Conservation (phyloP, 495 filamentous ascomycete genomes). For the Penicillium angulare region DNA sequence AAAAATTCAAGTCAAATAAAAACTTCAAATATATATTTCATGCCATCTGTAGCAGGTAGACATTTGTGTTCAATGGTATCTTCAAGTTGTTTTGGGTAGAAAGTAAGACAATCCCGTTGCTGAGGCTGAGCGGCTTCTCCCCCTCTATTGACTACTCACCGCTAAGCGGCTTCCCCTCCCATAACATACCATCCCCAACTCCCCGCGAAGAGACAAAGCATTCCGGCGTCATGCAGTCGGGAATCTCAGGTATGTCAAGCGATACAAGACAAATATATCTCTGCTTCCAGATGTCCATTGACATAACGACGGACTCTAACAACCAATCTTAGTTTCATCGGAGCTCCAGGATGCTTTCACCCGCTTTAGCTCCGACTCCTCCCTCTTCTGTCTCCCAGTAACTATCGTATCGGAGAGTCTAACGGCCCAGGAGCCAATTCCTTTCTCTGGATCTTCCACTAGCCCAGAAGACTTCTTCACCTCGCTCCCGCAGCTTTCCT, state of each 20-base stretch:
- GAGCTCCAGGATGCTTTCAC: slow-evolving; percentile 85
- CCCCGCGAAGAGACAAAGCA: slow-evolving; percentile 4
- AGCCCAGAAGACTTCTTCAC: slow-evolving; percentile 56
- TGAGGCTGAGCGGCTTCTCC: not conserved
- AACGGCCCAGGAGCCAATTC: slow-evolving; percentile 59
- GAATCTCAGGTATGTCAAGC: slow-evolving; percentile 66
- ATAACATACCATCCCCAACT: slow-evolving; percentile 21
- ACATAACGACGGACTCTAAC: slow-evolving; percentile 7
- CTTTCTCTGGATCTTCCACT: slow-evolving; percentile 45
- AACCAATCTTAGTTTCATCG: slow-evolving; percentile 61
- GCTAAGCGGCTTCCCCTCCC: slow-evolving; percentile 4
- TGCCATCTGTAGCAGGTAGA: too few species aligned
- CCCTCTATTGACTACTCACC: slow-evolving; percentile 28
- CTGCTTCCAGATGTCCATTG: slow-evolving; percentile 3
- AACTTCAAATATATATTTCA: too few species aligned
- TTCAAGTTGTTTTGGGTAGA: too few species aligned
- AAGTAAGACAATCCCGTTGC: not conserved
- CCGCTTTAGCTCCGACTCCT: slow-evolving; percentile 59
- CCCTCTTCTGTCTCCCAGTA: slow-evolving; percentile 75
- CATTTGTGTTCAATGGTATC: too few species aligned
- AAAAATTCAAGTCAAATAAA: too few species aligned
- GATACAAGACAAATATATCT: not conserved
- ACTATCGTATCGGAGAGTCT: slow-evolving; percentile 77
- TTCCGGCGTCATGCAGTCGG: slow-evolving; percentile 71
- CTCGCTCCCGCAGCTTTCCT: slow-evolving; percentile 60